These are phyloP conservation scores for Dioszegia aurantiaca DNA, from an alignment of 768 basidiomycete species.

Conservation along the genomic window DNA sequence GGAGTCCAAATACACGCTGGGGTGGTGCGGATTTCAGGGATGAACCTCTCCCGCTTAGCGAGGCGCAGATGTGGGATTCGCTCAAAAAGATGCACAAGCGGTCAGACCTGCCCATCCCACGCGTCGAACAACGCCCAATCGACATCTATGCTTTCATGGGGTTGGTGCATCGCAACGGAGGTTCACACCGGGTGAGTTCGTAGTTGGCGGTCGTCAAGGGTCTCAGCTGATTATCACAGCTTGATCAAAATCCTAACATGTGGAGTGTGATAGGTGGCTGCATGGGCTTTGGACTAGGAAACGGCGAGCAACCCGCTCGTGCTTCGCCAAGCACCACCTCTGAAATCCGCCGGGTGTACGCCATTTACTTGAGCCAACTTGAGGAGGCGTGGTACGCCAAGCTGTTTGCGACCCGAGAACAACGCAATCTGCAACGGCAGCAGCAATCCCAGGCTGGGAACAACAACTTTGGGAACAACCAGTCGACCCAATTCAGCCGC, in stretches of 20 bases:
- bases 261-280: slow-evolving; percentile 30
- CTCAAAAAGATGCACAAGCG: slow-evolving; percentile 18
- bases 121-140: slow-evolving; percentile 27
- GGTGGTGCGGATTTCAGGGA: slow-evolving; percentile 24
- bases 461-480: too few relatives aligned
- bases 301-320: slow-evolving; percentile 18
- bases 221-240: slow-evolving; percentile 9
- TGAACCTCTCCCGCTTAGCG: slow-evolving; percentile 18
- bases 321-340: slow-evolving; percentile 20
- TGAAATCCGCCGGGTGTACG: slow-evolving; percentile 25
- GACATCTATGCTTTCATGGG: slow-evolving; percentile 32
- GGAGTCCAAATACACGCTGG: slow-evolving; percentile 7
- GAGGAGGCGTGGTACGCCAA: slow-evolving; percentile 32
- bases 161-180: slow-evolving; percentile 37
- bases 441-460: slow-evolving; percentile 7
- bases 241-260: slow-evolving; percentile 18
- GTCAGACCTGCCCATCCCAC: slow-evolving; percentile 21
- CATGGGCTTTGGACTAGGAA: slow-evolving; percentile 24
- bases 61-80: slow-evolving; percentile 16
- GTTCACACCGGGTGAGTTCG: slow-evolving; percentile 29
- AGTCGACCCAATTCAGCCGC: background rate
- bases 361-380: slow-evolving; percentile 18
- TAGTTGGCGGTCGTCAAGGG: background rate
- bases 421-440: slow-evolving; percentile 10
- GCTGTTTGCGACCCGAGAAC: slow-evolving; percentile 6